Evolutionary conservation across 2,329 filamentous ascomycete species (phyloP).

Genomic region (Cryoendolithus antarcticus): DNA sequence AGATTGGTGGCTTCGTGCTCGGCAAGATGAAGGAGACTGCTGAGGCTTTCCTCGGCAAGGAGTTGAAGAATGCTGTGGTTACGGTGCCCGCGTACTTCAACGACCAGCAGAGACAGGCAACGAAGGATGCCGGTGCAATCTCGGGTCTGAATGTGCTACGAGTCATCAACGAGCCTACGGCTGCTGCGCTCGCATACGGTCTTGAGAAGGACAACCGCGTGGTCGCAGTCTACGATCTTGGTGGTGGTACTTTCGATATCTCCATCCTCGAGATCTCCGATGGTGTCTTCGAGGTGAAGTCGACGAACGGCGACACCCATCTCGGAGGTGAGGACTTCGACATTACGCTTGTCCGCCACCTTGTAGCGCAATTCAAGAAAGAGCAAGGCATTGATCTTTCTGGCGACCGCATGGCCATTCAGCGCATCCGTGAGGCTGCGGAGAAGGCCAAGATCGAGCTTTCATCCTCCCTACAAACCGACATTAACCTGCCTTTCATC

Average conservation of each 20-base stretch:
- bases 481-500: slow-evolving; percentile 98
- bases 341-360: slow-evolving; percentile 83
- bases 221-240: slow-evolving; percentile 93
- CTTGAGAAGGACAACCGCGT: slow-evolving; percentile 90
- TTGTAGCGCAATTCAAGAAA: slow-evolving; percentile 94
- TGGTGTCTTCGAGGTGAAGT: slow-evolving; percentile 98
- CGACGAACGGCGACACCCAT: slow-evolving; percentile 97
- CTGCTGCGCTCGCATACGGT: slow-evolving; percentile 89
- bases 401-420: slow-evolving; percentile 91
- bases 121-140: slow-evolving; percentile 96
- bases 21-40: slow-evolving; percentile 99
- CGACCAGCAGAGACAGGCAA: slow-evolving; percentile 93
- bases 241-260: slow-evolving; percentile 98
- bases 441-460: slow-evolving; percentile 99
- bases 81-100: slow-evolving; percentile 98
- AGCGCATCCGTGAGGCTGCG: slow-evolving; percentile 95
- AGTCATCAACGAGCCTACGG: slow-evolving; percentile 96
- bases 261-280: slow-evolving; percentile 94
- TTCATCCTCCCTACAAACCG: slow-evolving; percentile 85
- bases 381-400: slow-evolving; percentile 84
- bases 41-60: slow-evolving; percentile 81
- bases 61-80: slow-evolving; percentile 89
- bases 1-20: slow-evolving; percentile 91
- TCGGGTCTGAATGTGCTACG: slow-evolving; percentile 91
- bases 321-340: slow-evolving; percentile 98